Conservation (phyloP, 106 monocot species). For the Chionographis japonica region DNA sequence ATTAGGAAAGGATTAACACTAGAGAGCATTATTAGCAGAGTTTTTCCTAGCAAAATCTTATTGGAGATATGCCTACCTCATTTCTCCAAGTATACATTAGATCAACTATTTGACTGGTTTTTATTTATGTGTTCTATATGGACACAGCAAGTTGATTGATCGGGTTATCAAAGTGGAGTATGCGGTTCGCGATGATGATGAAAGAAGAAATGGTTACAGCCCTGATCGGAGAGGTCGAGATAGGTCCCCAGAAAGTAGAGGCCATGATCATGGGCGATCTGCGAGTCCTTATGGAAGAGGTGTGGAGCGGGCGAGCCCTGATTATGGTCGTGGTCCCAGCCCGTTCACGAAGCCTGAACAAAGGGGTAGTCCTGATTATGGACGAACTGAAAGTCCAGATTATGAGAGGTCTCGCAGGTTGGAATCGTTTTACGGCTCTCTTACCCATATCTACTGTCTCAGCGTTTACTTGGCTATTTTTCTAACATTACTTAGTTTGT, state of each 20-base stretch:
- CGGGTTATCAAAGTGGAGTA: conserved; percentile 40
- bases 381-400: conserved; percentile 15
- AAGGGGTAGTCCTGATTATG: conserved; percentile 20
- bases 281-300: conserved; percentile 33
- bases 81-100: no score
- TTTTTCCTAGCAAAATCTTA: no score
- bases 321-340: conserved; percentile 33
- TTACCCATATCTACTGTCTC: no score
- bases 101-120: no score
- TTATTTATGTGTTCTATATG: no score
- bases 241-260: conserved; percentile 12
- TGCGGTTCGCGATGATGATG: conserved; percentile 43
- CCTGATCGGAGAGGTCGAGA: conserved; percentile 35
- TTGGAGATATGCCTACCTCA: no score
- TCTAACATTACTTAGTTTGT: no score
- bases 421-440: no score
- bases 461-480: no score
- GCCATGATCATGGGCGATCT: conserved; percentile 24
- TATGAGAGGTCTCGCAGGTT: no score
- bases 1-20: no score
- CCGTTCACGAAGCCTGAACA: conserved; percentile 12
- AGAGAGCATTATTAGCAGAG: no score
- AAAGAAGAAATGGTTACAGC: conserved; percentile 37
- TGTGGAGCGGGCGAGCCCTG: conserved; percentile 33
- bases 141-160: conserved; percentile 39